These are phyloP conservation scores for Diospyros lotus DNA, from an alignment of 148 eudicot species.

Conservation along the genomic window DNA sequence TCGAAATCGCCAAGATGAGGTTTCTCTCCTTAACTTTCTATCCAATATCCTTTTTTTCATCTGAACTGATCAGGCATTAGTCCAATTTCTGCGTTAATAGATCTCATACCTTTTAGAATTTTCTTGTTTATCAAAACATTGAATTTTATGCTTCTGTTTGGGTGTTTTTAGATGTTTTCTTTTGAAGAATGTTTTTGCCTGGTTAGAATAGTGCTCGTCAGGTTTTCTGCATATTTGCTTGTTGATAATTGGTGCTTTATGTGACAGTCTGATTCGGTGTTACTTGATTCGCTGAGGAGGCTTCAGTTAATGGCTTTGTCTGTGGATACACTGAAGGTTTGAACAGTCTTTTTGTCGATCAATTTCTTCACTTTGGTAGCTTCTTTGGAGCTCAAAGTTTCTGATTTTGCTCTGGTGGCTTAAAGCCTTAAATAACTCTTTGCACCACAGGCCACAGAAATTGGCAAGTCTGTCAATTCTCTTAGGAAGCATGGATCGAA, in stretches of 20 bases:
- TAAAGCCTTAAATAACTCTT: slow-evolving; percentile 9
- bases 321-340: slow-evolving; percentile 72
- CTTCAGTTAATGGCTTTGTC: slow-evolving; percentile 73
- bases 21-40: slow-evolving; percentile 15
- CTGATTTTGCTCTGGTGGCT: not conserved
- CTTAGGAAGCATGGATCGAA: slow-evolving; percentile 56
- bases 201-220: not conserved
- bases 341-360: slow-evolving; percentile 19
- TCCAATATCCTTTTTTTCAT: not conserved
- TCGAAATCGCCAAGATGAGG: slow-evolving; percentile 65
- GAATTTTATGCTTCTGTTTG: not conserved
- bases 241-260: slow-evolving; percentile 16
- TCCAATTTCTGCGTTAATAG: not conserved
- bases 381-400: slow-evolving; percentile 1
- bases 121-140: no score
- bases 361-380: slow-evolving; percentile 2
- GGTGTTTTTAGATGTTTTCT: not conserved
- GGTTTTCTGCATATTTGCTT: not conserved
- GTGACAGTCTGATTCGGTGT: slow-evolving; percentile 62
- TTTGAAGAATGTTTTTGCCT: not conserved
- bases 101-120: not conserved
- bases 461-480: slow-evolving; percentile 76
- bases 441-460: slow-evolving; percentile 72
- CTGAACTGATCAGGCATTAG: not conserved
- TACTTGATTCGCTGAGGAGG: slow-evolving; percentile 77